These are phyloP conservation scores for Malus sylvestris DNA, from an alignment of 306 rosid genomes.

Conservation along the genomic window DNA sequence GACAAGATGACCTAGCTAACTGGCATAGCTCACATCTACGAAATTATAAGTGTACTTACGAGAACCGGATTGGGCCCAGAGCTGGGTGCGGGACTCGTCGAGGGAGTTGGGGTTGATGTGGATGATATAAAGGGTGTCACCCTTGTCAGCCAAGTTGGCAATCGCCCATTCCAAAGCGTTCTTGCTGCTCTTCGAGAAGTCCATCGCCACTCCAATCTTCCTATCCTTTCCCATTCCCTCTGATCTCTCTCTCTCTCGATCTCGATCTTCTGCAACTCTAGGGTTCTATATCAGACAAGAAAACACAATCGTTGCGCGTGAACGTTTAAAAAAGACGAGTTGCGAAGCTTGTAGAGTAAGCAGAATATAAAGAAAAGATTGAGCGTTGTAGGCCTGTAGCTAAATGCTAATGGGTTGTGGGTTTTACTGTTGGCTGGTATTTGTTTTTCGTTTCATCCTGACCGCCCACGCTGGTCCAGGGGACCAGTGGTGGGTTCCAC, in stretches of 20 bases:
- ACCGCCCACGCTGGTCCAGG: background rate
- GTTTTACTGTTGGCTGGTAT: background rate
- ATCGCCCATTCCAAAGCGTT: conserved; percentile 82
- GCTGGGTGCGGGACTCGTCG: conserved; percentile 37
- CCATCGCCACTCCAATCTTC: conserved; percentile 74
- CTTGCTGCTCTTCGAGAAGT: conserved; percentile 76
- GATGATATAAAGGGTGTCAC: conserved; percentile 63
- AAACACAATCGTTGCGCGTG: background rate
- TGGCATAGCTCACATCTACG: too few relatives aligned
- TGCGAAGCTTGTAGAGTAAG: background rate
- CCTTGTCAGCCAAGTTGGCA: conserved; percentile 68
- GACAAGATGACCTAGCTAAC: too few relatives aligned
- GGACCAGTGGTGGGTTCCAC: background rate
- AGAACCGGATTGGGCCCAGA: conserved; percentile 58
- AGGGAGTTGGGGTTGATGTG: conserved; percentile 38
- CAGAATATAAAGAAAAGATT: background rate
- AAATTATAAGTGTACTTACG: conserved; percentile 36
- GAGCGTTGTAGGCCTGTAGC: background rate
- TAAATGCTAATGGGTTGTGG: background rate
- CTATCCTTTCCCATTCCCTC: conserved; percentile 65
- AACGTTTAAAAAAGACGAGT: background rate
- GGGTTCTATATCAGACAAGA: background rate
- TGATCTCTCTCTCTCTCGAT: background rate
- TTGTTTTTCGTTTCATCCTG: background rate
- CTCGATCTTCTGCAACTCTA: background rate